Conservation (phyloP, 495 filamentous ascomycete species). For the Oleoguttula mirabilis region DNA sequence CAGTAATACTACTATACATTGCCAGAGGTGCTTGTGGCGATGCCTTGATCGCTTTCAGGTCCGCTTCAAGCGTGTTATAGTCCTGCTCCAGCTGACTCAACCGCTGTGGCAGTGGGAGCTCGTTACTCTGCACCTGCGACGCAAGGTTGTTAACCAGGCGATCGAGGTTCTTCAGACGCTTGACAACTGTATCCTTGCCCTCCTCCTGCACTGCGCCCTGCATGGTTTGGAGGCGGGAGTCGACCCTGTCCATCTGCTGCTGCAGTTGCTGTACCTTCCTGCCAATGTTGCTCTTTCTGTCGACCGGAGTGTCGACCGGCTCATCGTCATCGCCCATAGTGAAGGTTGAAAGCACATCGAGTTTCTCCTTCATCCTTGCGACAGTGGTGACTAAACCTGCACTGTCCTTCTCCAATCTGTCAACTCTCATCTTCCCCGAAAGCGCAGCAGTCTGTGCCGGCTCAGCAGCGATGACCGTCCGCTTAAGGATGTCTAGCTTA, state of each 20-base stretch:
- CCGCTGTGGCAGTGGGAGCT: neutral
- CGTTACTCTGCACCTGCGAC: neutral
- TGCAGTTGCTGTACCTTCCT: neutral
- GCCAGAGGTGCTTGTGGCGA: too few species aligned
- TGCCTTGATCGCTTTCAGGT: too few species aligned
- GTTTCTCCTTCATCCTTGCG: too few species aligned
- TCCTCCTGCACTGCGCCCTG: neutral
- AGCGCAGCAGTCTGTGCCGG: too few species aligned
- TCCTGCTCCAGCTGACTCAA: conserved; percentile 1
- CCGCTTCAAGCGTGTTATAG: neutral
- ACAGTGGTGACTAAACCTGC: too few species aligned
- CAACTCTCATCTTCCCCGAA: too few species aligned
- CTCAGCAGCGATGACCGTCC: too few species aligned
- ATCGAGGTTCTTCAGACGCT: conserved; percentile 2
- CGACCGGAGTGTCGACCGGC: neutral
- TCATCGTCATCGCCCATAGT: too few species aligned
- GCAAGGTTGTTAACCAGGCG: neutral
- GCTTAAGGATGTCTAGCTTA: too few species aligned
- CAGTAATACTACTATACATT: too few species aligned
- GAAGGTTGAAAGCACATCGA: too few species aligned
- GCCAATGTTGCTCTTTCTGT: neutral
- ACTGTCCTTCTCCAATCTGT: too few species aligned
- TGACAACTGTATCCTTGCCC: neutral
- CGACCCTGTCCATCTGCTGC: neutral
- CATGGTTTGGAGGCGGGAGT: neutral